Percentiles rank a stretch among this genome's conserved stretches.
Evolutionary conservation across 495 filamentous ascomycete species (phyloP).

Genomic region (Penicillium mononematosum): DNA sequence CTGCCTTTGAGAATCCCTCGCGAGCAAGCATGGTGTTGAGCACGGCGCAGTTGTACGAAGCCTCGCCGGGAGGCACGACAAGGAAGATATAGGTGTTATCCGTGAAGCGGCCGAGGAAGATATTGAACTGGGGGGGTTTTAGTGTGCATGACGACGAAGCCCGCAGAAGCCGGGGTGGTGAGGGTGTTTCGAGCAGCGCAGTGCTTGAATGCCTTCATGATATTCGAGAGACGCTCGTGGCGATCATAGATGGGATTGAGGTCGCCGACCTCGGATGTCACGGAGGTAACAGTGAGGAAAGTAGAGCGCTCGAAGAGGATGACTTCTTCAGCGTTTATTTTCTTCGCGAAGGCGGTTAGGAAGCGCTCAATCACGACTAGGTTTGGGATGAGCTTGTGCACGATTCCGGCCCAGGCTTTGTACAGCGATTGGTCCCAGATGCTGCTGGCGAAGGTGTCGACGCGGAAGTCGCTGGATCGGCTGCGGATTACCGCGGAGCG

Average conservation of each 20-base stretch:
- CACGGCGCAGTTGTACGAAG: conserved; percentile 81
- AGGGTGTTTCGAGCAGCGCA: conserved; percentile 59
- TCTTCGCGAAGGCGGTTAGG: conserved; percentile 69
- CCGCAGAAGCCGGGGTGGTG: conserved; percentile 51
- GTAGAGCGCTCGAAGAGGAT: conserved; percentile 94
- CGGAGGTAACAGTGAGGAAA: conserved; percentile 87
- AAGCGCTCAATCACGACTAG: conserved; percentile 84
- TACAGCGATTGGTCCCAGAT: conserved; percentile 99
- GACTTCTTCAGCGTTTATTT: conserved; percentile 89
- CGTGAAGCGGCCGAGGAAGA: conserved; percentile 90
- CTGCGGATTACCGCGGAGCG: conserved; percentile 68
- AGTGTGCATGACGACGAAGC: conserved; percentile 65
- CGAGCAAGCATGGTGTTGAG: conserved; percentile 84
- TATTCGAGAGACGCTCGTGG: conserved; percentile 91
- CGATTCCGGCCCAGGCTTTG: conserved; percentile 95
- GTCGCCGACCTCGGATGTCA: conserved; percentile 68
- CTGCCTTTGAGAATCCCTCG: conserved; percentile 64
- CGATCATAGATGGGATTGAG: conserved; percentile 87
- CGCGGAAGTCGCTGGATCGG: conserved; percentile 67
- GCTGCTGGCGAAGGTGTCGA: conserved; percentile 81
- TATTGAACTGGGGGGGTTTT: conserved; percentile 73
- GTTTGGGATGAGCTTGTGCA: conserved; percentile 94
- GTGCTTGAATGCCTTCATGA: conserved; percentile 97
- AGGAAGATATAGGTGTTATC: conserved; percentile 95
- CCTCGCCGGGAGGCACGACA: conserved; percentile 82